Conservation (phyloP, 2,329 filamentous ascomycete species). For the Neodidymelliopsis sp. region DNA sequence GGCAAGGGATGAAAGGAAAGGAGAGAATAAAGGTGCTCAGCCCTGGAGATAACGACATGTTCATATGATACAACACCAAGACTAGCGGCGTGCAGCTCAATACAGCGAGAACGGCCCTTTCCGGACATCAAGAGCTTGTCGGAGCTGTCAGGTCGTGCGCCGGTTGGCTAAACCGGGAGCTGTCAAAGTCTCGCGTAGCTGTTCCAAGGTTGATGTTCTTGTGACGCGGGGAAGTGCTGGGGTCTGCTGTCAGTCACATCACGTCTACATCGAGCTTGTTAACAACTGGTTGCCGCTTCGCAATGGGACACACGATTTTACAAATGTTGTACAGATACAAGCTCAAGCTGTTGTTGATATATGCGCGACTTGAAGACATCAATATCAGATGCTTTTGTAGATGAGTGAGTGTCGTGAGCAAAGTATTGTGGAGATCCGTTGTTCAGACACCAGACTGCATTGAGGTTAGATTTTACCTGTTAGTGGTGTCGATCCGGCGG, state of each 20-base stretch:
- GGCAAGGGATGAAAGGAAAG: not conserved
- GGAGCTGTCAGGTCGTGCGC: constrained; percentile 19
- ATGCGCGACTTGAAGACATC: too few relatives aligned
- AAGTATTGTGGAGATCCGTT: too few relatives aligned
- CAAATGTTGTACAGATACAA: too few relatives aligned
- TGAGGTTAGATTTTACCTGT: too few relatives aligned
- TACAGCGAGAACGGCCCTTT: constrained; percentile 23
- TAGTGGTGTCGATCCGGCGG: too few relatives aligned
- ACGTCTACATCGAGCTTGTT: constrained; percentile 1
- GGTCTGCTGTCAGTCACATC: constrained; percentile 8
- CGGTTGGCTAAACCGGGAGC: constrained; percentile 19
- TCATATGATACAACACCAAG: constrained; percentile 30
- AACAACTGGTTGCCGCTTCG: not conserved
- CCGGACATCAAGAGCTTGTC: constrained; percentile 6
- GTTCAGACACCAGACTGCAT: too few relatives aligned
- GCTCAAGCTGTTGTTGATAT: not conserved
- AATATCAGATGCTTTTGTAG: too few relatives aligned
- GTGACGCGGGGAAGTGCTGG: constrained; percentile 29
- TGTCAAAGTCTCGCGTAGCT: constrained; percentile 25
- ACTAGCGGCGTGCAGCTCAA: constrained; percentile 21
- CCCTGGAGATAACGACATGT: constrained; percentile 16
- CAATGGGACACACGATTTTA: not conserved
- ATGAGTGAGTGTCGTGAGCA: too few relatives aligned
- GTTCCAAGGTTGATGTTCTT: constrained; percentile 22
- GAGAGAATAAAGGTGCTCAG: constrained; percentile 5